Base-by-base conservation (phyloP, 75 land plant species). In the Adiantum capillusveneris region DNA sequence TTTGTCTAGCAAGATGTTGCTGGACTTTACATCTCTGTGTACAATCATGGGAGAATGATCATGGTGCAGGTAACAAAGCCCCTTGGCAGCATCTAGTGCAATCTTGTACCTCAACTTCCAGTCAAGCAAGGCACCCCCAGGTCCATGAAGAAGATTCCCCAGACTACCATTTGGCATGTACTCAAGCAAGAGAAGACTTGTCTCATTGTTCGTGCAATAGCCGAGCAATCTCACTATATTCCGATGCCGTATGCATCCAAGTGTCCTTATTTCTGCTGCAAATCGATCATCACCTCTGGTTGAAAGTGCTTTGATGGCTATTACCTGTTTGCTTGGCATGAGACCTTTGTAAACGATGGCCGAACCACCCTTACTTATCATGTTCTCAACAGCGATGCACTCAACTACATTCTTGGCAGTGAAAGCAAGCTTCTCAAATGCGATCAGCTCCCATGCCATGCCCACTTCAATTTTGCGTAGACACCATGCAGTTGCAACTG, bases 121-220 rank as follows among this genome's bases (percentile, higher is more conserved):
- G 28, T 64, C 70, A 46, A 88, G 29, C 39, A 77, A 76, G 7
- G 81, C 90, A 0, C 96, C 91, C 59, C 82, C 83, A 61, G 76
- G 74, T 17, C 96, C 90, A 45, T 86, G 96, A 44, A 90, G 80
- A 30, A 83, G 70, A 48, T 86, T 91, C 1, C 96, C 91, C 13
- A 90, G 59, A 66, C 96, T 90, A 20, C 96, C 96, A 68, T 90
- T 90, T 21, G 96, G 96, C 96, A 90, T 90, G 73, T 81, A 90
- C 60, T 90, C 96, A 28, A 86, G 86, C 26, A 90, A 79, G 21
- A 90, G 65, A 11, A 90, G 76, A 65, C 83, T 90, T 11, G 90
- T 83, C 43, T 86, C 82, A 7, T 83, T 72, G 65, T 86, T 90
- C 17, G 96, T 78, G 60, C 96, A 90, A 73, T 78, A 90, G 13